These are phyloP conservation scores for Aspergillus novofumigatus DNA, from an alignment of 2,329 filamentous ascomycete genomes.

Conservation along the genomic window DNA sequence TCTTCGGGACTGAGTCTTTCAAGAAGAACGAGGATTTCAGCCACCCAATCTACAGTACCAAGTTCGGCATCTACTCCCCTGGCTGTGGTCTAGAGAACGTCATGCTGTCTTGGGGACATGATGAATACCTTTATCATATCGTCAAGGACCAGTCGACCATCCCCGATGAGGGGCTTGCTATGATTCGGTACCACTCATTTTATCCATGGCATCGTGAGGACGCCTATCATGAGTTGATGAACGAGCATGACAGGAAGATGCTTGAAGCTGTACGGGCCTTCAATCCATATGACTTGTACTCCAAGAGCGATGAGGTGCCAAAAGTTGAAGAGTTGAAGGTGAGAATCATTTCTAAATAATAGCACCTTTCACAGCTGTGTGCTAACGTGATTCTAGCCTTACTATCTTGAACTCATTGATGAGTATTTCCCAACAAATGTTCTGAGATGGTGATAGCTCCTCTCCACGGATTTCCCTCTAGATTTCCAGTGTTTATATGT, in stretches of 20 bases:
- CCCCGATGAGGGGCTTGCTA: conserved; percentile 77
- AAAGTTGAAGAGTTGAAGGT: conserved; percentile 72
- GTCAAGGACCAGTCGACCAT: conserved; percentile 76
- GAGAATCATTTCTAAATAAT: conserved; percentile 15
- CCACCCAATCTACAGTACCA: conserved; percentile 68
- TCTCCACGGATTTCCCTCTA: too few relatives aligned
- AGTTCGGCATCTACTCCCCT: conserved; percentile 73
- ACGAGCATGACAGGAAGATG: conserved; percentile 74
- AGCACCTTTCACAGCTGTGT: background rate
- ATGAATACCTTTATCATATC: conserved; percentile 64
- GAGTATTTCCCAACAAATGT: conserved; percentile 68
- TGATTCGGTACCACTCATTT: conserved; percentile 92
- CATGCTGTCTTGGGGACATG: conserved; percentile 77
- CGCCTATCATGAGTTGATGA: conserved; percentile 79
- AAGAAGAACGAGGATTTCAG: conserved; percentile 67
- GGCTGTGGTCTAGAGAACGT: conserved; percentile 81
- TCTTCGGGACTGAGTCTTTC: conserved; percentile 73
- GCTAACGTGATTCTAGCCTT: conserved; percentile 47
- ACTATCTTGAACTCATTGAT: conserved; percentile 70
- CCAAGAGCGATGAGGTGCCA: conserved; percentile 80
- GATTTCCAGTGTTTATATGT: too few relatives aligned
- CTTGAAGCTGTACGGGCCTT: conserved; percentile 77
- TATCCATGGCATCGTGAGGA: conserved; percentile 88
- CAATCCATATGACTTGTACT: conserved; percentile 89
- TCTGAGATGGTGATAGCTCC: conserved; percentile 58